phyloP scores from a whole-genome alignment of 2,329 filamentous ascomycete genomes.

The Rhinocladiella similis region DNA sequence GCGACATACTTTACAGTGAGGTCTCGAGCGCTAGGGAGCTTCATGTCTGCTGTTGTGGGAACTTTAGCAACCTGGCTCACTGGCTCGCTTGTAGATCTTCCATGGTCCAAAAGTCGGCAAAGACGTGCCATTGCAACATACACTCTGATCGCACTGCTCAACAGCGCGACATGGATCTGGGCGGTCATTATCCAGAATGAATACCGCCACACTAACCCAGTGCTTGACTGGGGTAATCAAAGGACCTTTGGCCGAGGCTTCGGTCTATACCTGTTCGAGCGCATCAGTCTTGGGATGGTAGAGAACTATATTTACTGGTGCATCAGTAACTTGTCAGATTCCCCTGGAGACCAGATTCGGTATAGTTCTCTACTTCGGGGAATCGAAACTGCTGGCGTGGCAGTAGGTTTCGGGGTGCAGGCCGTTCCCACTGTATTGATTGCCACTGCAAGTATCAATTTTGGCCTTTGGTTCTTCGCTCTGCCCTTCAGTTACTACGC shows the following conservation, averaged over 20 bases:
- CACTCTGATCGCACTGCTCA: slow-evolving; percentile 42
- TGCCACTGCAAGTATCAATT: slow-evolving; percentile 47
- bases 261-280: slow-evolving; percentile 45
- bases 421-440: slow-evolving; percentile 46
- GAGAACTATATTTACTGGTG: slow-evolving; percentile 52
- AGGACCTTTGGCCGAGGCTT: slow-evolving; percentile 44
- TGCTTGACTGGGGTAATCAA: slow-evolving; percentile 47
- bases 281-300: slow-evolving; percentile 41
- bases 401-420: slow-evolving; percentile 47
- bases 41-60: slow-evolving; percentile 42
- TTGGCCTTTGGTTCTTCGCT: slow-evolving; percentile 44
- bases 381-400: slow-evolving; percentile 45
- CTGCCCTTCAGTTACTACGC: slow-evolving; percentile 48
- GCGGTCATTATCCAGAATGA: slow-evolving; percentile 49
- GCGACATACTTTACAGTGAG: slow-evolving; percentile 47
- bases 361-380: slow-evolving; percentile 47
- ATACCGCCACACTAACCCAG: slow-evolving; percentile 44
- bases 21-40: slow-evolving; percentile 40
- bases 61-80: slow-evolving; percentile 41
- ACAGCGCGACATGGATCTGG: slow-evolving; percentile 51
- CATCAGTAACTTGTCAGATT: slow-evolving; percentile 47
- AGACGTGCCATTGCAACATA: slow-evolving; percentile 44
- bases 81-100: slow-evolving; percentile 40
- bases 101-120: slow-evolving; percentile 42
- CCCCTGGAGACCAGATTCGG: slow-evolving; percentile 46